These are phyloP conservation scores for Hippophae gyantsensis DNA, from an alignment of 306 rosid species.

Conservation along the genomic window DNA sequence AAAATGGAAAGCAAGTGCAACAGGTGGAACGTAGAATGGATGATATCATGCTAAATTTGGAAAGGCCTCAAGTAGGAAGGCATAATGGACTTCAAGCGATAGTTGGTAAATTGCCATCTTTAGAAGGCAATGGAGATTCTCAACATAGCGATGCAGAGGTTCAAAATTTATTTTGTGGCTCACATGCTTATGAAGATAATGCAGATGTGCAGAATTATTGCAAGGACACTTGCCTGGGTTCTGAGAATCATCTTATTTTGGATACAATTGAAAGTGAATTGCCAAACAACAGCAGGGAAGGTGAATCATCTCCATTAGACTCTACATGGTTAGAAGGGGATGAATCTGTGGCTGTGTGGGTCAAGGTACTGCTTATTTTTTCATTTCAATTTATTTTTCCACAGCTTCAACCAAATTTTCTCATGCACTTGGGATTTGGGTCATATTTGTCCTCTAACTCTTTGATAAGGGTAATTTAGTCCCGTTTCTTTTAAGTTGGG, in stretches of 20 bases:
- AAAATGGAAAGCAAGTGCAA: constrained; percentile 31
- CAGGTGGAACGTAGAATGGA: constrained; percentile 28
- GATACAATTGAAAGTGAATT: constrained; percentile 53
- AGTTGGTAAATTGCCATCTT: constrained; percentile 25
- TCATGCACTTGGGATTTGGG: constrained; percentile 1
- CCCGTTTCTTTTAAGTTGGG: no score
- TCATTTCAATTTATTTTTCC: background rate
- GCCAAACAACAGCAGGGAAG: constrained; percentile 49
- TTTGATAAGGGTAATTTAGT: no score
- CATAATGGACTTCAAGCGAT: constrained; percentile 30
- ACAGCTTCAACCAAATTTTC: background rate
- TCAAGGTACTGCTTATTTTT: constrained; percentile 52
- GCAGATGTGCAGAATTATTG: constrained; percentile 29
- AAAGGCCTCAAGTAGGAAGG: constrained; percentile 34
- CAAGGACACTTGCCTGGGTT: constrained; percentile 31
- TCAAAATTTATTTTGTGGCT: constrained; percentile 39
- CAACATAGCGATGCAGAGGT: constrained; percentile 35
- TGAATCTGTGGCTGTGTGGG: constrained; percentile 88
- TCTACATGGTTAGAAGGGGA: constrained; percentile 86
- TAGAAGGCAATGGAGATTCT: constrained; percentile 48
- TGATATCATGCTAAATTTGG: constrained; percentile 27
- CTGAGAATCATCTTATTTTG: constrained; percentile 44
- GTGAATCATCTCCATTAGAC: constrained; percentile 55
- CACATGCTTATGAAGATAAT: constrained; percentile 44
- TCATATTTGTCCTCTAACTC: no score